A percentile compares a stretch with the other conserved stretches of the same genome.
phyloP scores from a whole-genome alignment of 1,139 yeast genomes.

The Entelexis paramagnoliae region DNA sequence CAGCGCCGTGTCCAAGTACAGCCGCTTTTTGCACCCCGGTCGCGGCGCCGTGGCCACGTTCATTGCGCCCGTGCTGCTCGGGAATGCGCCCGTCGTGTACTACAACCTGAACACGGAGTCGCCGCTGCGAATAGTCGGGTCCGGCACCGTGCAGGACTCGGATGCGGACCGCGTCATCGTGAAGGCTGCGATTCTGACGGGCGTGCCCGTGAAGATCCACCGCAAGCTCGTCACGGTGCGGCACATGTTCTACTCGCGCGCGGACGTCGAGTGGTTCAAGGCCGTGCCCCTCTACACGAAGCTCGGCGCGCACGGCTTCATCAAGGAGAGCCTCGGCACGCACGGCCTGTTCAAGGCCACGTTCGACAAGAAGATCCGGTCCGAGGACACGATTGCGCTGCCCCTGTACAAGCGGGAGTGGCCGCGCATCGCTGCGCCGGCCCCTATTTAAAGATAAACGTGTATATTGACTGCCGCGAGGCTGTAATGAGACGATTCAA shows the following conservation, averaged over 20 bases:
- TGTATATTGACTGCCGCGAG: no score
- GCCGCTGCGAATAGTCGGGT: conserved; percentile 67
- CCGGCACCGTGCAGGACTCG: conserved; percentile 80
- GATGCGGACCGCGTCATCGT: conserved; percentile 80
- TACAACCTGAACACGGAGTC: conserved; percentile 23
- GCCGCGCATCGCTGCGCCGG: conserved; percentile 40
- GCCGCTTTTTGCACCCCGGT: conserved; percentile 77
- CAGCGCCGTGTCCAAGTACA: conserved; percentile 80
- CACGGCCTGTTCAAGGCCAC: conserved; percentile 97
- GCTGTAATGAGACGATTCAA: no score
- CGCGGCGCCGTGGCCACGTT: conserved; percentile 68
- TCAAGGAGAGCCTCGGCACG: conserved; percentile 92
- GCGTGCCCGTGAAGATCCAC: conserved; percentile 92
- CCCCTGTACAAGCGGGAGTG: conserved; percentile 86
- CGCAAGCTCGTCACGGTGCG: conserved; percentile 84
- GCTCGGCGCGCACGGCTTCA: conserved; percentile 84
- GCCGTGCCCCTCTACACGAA: conserved; percentile 88
- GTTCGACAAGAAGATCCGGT: conserved; percentile 79
- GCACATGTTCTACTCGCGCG: conserved; percentile 92
- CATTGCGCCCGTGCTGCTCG: conserved; percentile 79
- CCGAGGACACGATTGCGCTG: conserved; percentile 93
- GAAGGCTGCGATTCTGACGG: conserved; percentile 81
- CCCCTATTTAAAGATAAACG: background rate
- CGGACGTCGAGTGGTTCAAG: conserved; percentile 83
- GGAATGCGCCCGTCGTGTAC: conserved; percentile 41